A percentile compares a stretch with the other conserved stretches of the same genome.
Conservation (phyloP, 306 rosid genomes). For the Calophaca sinica region DNA sequence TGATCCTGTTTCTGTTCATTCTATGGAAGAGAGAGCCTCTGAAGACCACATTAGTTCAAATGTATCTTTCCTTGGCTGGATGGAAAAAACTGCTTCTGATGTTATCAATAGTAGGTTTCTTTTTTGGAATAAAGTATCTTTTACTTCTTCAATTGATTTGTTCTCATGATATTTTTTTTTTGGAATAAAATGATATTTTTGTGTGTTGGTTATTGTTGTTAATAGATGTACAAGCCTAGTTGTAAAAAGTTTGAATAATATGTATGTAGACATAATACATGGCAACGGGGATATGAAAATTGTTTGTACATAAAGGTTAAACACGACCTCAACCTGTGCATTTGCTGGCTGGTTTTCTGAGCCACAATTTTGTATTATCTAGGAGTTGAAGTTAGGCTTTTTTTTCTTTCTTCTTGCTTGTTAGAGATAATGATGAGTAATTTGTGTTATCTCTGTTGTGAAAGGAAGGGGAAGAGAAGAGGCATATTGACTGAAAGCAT, state of each 20-base stretch:
- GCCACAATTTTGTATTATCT: conserved; percentile 2
- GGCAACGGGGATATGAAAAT: background rate
- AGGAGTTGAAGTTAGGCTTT: conserved; percentile 20
- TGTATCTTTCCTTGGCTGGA: conserved; percentile 79
- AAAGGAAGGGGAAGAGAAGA: conserved; percentile 4
- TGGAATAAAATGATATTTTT: conserved; percentile 4
- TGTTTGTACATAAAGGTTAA: background rate
- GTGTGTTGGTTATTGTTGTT: conserved; percentile 29
- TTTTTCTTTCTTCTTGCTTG: conserved; percentile 28
- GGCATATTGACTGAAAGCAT: background rate
- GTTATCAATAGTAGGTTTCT: conserved; percentile 77
- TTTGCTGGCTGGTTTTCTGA: conserved; percentile 21
- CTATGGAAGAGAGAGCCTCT: conserved; percentile 60
- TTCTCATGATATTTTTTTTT: conserved; percentile 13
- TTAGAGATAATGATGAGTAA: conserved; percentile 8
- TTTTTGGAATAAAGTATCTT: conserved; percentile 29
- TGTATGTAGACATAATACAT: background rate
- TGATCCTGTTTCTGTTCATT: conserved; percentile 67
- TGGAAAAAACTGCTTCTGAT: conserved; percentile 74
- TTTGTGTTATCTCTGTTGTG: background rate
- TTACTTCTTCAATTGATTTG: conserved; percentile 19
- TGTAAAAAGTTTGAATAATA: conserved; percentile 15
- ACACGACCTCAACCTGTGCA: conserved; percentile 15
- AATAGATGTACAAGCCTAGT: conserved; percentile 10
- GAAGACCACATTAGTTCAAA: conserved; percentile 57